These are phyloP conservation scores for Diaporthe sp. DNA, from an alignment of 2,329 filamentous ascomycete genomes.

Conservation along the genomic window DNA sequence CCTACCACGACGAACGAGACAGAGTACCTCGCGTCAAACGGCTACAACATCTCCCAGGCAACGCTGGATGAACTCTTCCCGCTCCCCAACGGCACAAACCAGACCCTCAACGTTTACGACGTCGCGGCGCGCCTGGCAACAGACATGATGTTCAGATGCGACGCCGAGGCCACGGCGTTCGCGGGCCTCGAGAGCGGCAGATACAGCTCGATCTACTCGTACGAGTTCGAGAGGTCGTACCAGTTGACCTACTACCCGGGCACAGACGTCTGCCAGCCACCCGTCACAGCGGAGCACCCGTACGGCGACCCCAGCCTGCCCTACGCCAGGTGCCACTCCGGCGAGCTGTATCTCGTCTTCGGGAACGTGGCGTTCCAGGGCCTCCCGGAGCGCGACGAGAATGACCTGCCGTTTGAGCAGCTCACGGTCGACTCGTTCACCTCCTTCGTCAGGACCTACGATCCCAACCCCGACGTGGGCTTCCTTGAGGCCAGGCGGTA, in stretches of 20 bases:
- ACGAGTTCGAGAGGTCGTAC: constrained; percentile 71
- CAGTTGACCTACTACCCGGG: constrained; percentile 66
- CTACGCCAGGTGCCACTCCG: constrained; percentile 69
- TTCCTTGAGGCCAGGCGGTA: constrained; percentile 59
- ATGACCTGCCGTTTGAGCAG: constrained; percentile 53
- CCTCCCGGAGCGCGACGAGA: constrained; percentile 59
- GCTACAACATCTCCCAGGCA: constrained; percentile 48
- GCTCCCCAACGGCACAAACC: constrained; percentile 58
- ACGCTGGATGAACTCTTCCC: constrained; percentile 61
- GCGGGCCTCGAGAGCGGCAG: constrained; percentile 58
- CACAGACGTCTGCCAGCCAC: constrained; percentile 62
- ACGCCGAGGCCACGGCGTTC: constrained; percentile 70
- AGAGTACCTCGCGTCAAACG: constrained; percentile 50
- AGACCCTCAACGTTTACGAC: constrained; percentile 67
- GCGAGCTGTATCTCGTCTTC: constrained; percentile 67
- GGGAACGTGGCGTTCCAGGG: constrained; percentile 60
- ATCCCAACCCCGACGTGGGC: constrained; percentile 62
- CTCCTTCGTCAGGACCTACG: constrained; percentile 61
- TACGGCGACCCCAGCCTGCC: constrained; percentile 56
- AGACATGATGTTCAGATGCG: constrained; percentile 70
- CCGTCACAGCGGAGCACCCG: constrained; percentile 49
- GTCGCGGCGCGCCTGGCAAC: constrained; percentile 66
- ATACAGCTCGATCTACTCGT: constrained; percentile 66
- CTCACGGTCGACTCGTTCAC: constrained; percentile 62
- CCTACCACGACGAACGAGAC: constrained; percentile 52